A percentile compares a stretch with the other conserved stretches of the same genome.
phyloP scores from a whole-genome alignment of 768 basidiomycete genomes.

The Hortiboletus campestris region DNA sequence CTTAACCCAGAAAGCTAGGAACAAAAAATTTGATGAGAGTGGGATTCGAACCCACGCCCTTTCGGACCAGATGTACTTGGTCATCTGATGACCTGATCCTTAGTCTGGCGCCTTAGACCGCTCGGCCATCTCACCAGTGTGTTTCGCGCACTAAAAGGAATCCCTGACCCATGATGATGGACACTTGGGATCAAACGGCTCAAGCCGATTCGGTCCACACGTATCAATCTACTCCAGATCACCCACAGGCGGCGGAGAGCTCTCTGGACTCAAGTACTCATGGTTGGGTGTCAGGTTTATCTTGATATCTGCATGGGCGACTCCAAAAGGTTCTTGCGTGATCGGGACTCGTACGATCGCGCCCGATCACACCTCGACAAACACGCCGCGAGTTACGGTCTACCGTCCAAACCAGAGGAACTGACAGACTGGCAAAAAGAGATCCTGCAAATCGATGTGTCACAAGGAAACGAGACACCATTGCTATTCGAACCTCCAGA shows the following conservation, averaged over 20 bases:
- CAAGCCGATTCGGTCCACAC: not conserved
- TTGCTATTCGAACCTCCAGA: constrained; percentile 36
- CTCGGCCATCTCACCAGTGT: constrained; percentile 49
- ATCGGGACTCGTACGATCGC: constrained; percentile 31
- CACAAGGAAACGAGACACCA: constrained; percentile 27
- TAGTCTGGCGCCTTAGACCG: constrained; percentile 65
- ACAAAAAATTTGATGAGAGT: constrained; percentile 31
- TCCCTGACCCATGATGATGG: not conserved
- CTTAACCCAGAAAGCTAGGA: too few species aligned
- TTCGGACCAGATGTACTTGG: constrained; percentile 35
- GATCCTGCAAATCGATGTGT: constrained; percentile 44
- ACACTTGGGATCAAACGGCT: not conserved
- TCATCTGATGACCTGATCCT: constrained; percentile 38
- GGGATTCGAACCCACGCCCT: constrained; percentile 44
- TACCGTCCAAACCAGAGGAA: constrained; percentile 38
- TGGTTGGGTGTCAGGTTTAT: constrained; percentile 24
- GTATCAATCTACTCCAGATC: not conserved
- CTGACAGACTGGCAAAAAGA: constrained; percentile 45
- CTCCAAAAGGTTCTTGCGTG: constrained; percentile 22
- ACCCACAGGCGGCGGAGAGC: not conserved
- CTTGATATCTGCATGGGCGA: constrained; percentile 47
- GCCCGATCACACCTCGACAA: constrained; percentile 35
- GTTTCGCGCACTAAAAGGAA: too few species aligned
- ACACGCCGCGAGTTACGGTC: constrained; percentile 41
- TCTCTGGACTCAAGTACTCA: not conserved